Evolutionary conservation across 202 grass and related monocot genomes (phyloP).

Genomic region (Eragrostis tef): DNA sequence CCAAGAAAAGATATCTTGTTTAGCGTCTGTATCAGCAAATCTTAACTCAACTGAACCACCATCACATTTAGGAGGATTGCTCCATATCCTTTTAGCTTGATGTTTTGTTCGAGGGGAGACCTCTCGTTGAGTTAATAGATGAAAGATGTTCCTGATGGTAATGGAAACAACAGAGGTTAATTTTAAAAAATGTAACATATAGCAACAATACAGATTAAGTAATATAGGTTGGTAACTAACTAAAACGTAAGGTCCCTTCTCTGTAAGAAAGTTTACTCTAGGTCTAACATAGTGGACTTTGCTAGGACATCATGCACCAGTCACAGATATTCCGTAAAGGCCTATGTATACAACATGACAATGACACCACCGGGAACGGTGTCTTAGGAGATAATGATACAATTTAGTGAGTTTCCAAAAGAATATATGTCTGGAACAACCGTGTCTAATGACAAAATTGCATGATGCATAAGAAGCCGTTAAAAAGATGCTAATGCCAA

Average conservation of each 20-base stretch:
- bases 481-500: background rate
- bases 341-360: conserved; percentile 4
- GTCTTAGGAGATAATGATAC: background rate
- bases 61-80: conserved; percentile 43
- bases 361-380: background rate
- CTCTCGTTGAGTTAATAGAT: conserved; percentile 83
- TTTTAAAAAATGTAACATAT: conserved; percentile 35
- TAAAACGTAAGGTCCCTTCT: conserved; percentile 18
- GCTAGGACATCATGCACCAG: conserved; percentile 4
- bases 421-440: background rate
- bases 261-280: conserved; percentile 4
- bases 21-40: conserved; percentile 68
- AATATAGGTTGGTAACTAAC: background rate
- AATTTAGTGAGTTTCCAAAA: conserved; percentile 3
- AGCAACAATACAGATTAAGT: conserved; percentile 5
- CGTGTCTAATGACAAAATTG: conserved; percentile 23
- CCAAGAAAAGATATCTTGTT: conserved; percentile 86
- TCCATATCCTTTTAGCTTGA: conserved; percentile 75
- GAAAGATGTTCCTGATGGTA: conserved; percentile 77
- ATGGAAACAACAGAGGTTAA: conserved; percentile 30
- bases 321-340: background rate
- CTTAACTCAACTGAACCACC: conserved; percentile 48
- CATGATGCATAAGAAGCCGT: background rate
- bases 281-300: background rate
- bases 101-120: conserved; percentile 80